Base-by-base conservation (phyloP, 2,329 filamentous ascomycete species). In the Penicillium sp. region DNA sequence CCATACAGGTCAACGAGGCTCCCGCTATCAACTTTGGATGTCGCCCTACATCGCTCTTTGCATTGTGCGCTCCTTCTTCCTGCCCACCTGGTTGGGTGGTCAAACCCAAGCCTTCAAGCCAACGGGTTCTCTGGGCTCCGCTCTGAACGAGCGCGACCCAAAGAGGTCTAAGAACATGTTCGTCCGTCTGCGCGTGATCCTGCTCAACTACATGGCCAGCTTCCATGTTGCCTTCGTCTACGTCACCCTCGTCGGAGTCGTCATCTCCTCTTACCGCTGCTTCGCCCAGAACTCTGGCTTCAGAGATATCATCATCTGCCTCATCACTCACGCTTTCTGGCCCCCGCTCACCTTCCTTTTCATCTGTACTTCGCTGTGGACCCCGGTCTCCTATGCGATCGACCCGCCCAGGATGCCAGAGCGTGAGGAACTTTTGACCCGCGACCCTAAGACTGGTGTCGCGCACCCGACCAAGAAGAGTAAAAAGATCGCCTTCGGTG, bases 271-370 rank as follows among this genome's bases (percentile, higher is more conserved):
- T 6, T 84, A 81, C 71, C 80, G 80, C 57, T 82, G 79, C 69
- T 79, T 82, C 63, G 68, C 74, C 37, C 65, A 74, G 17, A 69
- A 78, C 25, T 66, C 73, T 21, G 67, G 70, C 5, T 70, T 73
- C 35, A 72, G 72, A 61, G 74, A 77, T 10, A 71, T 79, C n/a
- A 73, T 85, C 17, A 67, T 82, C 48, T 80, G 79, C 62, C 74
- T 88, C 4, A 68, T 87, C 41, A 86, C 84, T 0, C 84, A 86
- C 67, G 83, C 83, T 13, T 83, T 82, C 73, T 87, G 85, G 85
- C 84, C 84, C 6, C 85, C 85, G 0, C 65, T 86, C 43, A 81
- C 83, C 0, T 86, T 84, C 73, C 65, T 85, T 43, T 82, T 83
- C 66, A 78, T 82, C 48, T 80, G 79, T 74, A 80, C 75, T 50